Conservation (phyloP, 352 stramenopile genomes). For the Saprolegnia parasitica region DNA sequence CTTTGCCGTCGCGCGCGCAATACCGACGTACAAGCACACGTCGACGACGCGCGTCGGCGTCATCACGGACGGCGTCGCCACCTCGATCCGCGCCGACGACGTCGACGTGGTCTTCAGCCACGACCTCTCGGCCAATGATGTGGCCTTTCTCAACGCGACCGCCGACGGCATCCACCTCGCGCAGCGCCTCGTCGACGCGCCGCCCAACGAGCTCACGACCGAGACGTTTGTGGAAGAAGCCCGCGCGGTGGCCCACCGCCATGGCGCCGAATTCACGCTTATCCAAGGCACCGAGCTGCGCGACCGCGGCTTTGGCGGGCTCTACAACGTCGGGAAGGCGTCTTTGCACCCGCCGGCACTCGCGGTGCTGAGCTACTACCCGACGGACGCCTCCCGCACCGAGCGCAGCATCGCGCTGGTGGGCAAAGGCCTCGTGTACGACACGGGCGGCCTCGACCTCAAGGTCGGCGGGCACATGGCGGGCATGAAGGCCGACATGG, state of each 20-base stretch:
- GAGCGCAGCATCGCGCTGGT: constrained; percentile 72
- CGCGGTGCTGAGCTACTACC: constrained; percentile 85
- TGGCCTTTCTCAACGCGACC: constrained; percentile 49
- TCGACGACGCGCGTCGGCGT: constrained; percentile 38
- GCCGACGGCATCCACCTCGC: constrained; percentile 82
- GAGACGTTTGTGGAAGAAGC: constrained; percentile 84
- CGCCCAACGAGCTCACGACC: constrained; percentile 87
- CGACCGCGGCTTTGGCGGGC: constrained; percentile 85
- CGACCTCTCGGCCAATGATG: constrained; percentile 32
- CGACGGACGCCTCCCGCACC: constrained; percentile 31
- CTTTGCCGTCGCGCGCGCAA: constrained; percentile 45
- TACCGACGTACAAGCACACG: constrained; percentile 54
- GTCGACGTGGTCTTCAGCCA: constrained; percentile 52
- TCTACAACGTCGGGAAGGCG: constrained; percentile 91
- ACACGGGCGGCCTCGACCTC: constrained; percentile 93
- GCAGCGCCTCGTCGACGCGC: constrained; percentile 84
- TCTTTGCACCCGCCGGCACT: constrained; percentile 84
- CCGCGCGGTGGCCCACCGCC: constrained; percentile 47
- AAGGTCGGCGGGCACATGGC: constrained; percentile 87
- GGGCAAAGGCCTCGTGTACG: constrained; percentile 96
- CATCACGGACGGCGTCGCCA: constrained; percentile 30
- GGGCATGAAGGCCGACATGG: constrained; percentile 94
- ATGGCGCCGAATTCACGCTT: constrained; percentile 56
- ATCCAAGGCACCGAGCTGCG: constrained; percentile 89
- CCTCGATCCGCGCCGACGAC: constrained; percentile 36